Percentiles rank a stretch among this genome's conserved stretches.
phyloP scores from a whole-genome alignment of 176 grass and related monocot species.

The Secale cereale region DNA sequence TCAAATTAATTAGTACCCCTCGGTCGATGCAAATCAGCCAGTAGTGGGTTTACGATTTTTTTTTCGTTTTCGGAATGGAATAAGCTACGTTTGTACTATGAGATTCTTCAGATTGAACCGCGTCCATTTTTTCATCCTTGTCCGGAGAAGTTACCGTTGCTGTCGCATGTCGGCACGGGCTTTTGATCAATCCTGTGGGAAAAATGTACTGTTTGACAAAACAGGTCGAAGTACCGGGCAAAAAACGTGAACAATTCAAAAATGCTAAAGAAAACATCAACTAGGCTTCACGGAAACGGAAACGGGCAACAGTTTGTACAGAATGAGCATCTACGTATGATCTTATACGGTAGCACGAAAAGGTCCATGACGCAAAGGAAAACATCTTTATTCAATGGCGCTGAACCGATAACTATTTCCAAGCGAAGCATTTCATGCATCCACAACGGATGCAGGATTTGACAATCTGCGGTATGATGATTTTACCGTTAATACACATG shows the following conservation, averaged over 20 bases:
- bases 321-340: not conserved
- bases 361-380: no score
- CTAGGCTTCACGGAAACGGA: not conserved
- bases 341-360: not conserved
- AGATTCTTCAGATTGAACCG: not conserved
- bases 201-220: not conserved
- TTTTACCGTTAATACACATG: not conserved
- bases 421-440: not conserved
- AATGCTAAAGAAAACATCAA: not conserved
- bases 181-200: not conserved
- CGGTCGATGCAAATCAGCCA: not conserved
- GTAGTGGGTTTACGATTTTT: not conserved
- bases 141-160: not conserved
- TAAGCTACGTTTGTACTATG: not conserved
- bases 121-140: not conserved
- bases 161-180: not conserved
- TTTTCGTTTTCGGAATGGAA: no score
- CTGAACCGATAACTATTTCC: not conserved
- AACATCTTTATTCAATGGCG: slow-evolving; percentile 4
- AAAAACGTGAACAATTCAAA: not conserved
- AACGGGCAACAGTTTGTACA: not conserved
- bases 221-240: not conserved
- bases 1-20: slow-evolving; percentile 6
- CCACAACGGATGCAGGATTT: not conserved
- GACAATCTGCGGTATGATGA: not conserved